Percentiles rank a stretch among this genome's conserved stretches.
phyloP scores from a whole-genome alignment of 2,329 filamentous ascomycete genomes.

The Orbilia ellipsospora region DNA sequence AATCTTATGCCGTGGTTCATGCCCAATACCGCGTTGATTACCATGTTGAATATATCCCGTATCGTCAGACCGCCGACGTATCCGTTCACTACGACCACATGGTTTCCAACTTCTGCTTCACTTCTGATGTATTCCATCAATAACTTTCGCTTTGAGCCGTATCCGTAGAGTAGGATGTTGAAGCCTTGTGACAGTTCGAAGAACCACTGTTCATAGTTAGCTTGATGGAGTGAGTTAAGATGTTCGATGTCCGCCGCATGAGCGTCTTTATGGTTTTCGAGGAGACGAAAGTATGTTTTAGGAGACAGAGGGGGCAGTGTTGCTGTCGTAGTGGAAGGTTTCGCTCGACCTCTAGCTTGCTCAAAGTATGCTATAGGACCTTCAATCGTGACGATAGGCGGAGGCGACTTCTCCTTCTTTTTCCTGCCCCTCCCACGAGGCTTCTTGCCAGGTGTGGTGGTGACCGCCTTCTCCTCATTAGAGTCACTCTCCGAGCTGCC shows the following conservation, averaged over 20 bases:
- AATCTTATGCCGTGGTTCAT: conserved; percentile 60
- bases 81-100: conserved; percentile 83
- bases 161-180: conserved; percentile 90
- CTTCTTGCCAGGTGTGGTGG: conserved; percentile 64
- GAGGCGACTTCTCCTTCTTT: conserved; percentile 63
- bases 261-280: conserved; percentile 73
- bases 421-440: conserved; percentile 64
- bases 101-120: conserved; percentile 72
- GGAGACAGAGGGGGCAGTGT: conserved; percentile 82
- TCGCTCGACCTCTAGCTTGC: conserved; percentile 74
- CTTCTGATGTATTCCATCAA: conserved; percentile 73
- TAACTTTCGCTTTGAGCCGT: conserved; percentile 85
- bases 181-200: conserved; percentile 91
- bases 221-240: conserved; percentile 78
- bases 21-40: conserved; percentile 72
- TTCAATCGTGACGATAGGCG: conserved; percentile 82
- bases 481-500: conserved; percentile 59
- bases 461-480: conserved; percentile 57
- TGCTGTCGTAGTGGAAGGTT: conserved; percentile 84
- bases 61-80: conserved; percentile 76
- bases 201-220: conserved; percentile 88
- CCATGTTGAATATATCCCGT: conserved; percentile 75
- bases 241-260: conserved; percentile 77
- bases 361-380: conserved; percentile 93
- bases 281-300: conserved; percentile 85